Percentiles rank a stretch among this genome's conserved stretches.
Conservation (phyloP, 2,329 filamentous ascomycete species). For the Xenoacremonium recifei region DNA sequence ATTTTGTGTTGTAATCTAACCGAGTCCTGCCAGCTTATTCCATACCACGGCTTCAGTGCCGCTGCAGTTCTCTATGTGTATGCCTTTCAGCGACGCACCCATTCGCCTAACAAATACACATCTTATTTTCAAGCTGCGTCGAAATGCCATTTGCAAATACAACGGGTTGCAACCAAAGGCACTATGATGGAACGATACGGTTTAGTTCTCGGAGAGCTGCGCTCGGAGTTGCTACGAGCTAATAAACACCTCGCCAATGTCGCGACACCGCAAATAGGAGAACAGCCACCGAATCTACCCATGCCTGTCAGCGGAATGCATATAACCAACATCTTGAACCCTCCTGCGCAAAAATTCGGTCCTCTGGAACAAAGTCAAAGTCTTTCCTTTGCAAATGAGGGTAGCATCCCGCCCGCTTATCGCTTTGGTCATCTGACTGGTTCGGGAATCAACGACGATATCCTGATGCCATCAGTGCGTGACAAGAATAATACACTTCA, state of each 20-base stretch:
- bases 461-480: not conserved
- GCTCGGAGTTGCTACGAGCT: conserved; percentile 23
- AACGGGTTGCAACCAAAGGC: conserved; percentile 33
- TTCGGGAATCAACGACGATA: not conserved
- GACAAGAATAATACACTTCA: not conserved
- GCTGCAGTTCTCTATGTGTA: conserved; percentile 45
- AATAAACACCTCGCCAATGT: conserved; percentile 13
- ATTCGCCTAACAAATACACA: conserved; percentile 25
- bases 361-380: no score
- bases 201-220: conserved; percentile 38
- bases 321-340: not conserved
- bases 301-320: not conserved
- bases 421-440: not conserved
- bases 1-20: not conserved
- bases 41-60: conserved; percentile 45
- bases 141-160: conserved; percentile 39
- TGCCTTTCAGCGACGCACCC: conserved; percentile 36
- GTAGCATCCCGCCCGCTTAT: no score
- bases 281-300: not conserved
- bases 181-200: conserved; percentile 42
- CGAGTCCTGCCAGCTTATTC: conserved; percentile 33
- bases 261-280: not conserved
- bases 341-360: not conserved
- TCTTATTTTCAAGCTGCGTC: conserved; percentile 35
- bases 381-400: no score